phyloP scores from a whole-genome alignment of 2,329 filamentous ascomycete genomes.

The Phyllosticta citribraziliensis region DNA sequence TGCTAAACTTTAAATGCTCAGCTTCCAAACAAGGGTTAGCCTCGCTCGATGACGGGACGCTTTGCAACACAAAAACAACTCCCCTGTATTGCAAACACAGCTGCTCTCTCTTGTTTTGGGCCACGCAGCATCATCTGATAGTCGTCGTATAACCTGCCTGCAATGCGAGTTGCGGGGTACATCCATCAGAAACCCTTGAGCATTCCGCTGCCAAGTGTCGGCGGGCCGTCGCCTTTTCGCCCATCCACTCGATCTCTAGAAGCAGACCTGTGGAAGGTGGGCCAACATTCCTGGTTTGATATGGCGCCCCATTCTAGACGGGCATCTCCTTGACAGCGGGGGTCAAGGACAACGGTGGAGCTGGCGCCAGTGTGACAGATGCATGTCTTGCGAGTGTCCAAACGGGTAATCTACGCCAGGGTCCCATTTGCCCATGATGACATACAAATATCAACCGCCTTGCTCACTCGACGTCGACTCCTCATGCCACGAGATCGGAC shows the following conservation, averaged over 20 bases:
- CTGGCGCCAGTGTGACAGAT: neutral
- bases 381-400: neutral
- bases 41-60: neutral
- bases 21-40: neutral
- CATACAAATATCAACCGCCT: neutral
- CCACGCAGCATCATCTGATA: neutral
- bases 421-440: neutral
- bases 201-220: neutral
- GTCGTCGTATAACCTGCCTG: neutral
- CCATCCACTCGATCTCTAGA: neutral
- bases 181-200: neutral
- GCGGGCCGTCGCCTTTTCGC: conserved; percentile 3
- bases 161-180: neutral
- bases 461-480: neutral
- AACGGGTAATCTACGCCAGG: neutral
- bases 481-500: neutral
- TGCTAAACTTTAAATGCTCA: neutral
- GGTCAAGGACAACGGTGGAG: neutral
- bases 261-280: neutral
- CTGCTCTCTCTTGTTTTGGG: neutral
- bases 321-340: neutral
- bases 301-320: neutral
- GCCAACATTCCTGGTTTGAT: neutral
- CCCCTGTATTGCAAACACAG: neutral
- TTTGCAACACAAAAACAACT: neutral